Conservation (phyloP, 257 asterid genomes). For the Coffea canephora region DNA sequence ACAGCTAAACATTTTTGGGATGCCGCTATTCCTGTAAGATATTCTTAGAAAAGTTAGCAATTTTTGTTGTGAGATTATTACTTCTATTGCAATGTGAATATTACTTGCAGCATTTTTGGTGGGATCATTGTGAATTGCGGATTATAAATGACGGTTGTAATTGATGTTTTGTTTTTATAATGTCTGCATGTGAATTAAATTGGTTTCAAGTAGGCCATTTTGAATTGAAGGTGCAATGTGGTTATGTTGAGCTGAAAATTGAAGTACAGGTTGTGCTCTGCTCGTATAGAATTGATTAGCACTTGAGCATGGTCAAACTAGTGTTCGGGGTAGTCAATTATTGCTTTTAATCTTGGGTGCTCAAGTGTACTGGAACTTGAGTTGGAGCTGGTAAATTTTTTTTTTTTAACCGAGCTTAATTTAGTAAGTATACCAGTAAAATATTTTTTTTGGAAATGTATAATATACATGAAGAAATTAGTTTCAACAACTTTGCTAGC, state of each 20-base stretch:
- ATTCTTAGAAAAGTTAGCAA: neutral
- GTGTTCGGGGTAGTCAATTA: too few species aligned
- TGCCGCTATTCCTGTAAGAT: constrained; percentile 63
- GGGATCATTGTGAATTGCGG: neutral
- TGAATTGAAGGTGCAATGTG: neutral
- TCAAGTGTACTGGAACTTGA: too few species aligned
- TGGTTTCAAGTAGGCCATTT: neutral
- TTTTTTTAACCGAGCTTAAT: too few species aligned
- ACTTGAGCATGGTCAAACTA: too few species aligned
- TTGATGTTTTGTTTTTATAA: neutral
- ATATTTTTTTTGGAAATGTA: too few species aligned
- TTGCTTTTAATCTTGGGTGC: too few species aligned
- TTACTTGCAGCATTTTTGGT: neutral
- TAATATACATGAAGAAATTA: too few species aligned
- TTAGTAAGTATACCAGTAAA: too few species aligned
- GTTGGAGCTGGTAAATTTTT: too few species aligned
- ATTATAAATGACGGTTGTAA: neutral
- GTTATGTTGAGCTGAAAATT: neutral
- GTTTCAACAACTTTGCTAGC: neutral
- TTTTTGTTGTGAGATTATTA: constrained; percentile 2
- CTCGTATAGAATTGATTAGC: too few species aligned
- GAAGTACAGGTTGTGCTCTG: too few species aligned
- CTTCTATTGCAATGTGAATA: neutral
- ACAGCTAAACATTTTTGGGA: constrained; percentile 83
- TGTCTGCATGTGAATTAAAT: neutral